Percentiles rank a stretch among this genome's conserved stretches.
These are phyloP conservation scores for Selenicereus undatus DNA, from an alignment of 148 eudicot species.

Conservation along the genomic window DNA sequence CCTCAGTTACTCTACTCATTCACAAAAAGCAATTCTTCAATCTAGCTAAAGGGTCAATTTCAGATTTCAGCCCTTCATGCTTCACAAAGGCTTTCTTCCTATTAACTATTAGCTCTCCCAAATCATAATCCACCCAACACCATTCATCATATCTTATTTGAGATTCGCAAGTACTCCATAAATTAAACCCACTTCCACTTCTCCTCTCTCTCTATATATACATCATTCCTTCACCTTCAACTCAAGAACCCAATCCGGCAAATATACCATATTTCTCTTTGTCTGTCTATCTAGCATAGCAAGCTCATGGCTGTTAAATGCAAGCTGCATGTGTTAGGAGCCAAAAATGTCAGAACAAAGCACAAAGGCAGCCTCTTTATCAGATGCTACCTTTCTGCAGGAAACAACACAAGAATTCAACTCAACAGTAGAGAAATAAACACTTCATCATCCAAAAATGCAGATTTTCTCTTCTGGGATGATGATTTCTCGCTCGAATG, in stretches of 20 bases:
- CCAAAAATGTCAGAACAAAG: constrained; percentile 36
- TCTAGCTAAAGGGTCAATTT: constrained; percentile 16
- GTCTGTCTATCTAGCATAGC: background rate
- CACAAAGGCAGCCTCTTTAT: constrained; percentile 33
- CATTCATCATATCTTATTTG: background rate
- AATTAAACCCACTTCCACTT: background rate
- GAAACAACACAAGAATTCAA: constrained; percentile 39
- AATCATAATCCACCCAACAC: constrained; percentile 7
- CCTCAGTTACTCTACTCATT: background rate
- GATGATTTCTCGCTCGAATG: constrained; percentile 50
- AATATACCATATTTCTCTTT: background rate
- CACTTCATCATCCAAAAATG: constrained; percentile 23
- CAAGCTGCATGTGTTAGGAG: constrained; percentile 45
- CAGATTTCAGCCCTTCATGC: constrained; percentile 15
- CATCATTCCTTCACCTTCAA: background rate
- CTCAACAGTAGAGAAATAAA: constrained; percentile 43
- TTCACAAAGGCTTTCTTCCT: constrained; percentile 2
- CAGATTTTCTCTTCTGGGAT: constrained; percentile 34
- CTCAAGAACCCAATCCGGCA: background rate
- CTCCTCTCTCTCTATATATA: constrained; percentile 3
- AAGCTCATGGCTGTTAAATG: constrained; percentile 13
- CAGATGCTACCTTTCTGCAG: constrained; percentile 49
- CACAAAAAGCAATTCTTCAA: background rate
- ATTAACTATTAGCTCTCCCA: background rate
- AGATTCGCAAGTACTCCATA: too few species aligned